Conservation (phyloP, 257 asterid genomes). For the Scutellaria baicalensis region DNA sequence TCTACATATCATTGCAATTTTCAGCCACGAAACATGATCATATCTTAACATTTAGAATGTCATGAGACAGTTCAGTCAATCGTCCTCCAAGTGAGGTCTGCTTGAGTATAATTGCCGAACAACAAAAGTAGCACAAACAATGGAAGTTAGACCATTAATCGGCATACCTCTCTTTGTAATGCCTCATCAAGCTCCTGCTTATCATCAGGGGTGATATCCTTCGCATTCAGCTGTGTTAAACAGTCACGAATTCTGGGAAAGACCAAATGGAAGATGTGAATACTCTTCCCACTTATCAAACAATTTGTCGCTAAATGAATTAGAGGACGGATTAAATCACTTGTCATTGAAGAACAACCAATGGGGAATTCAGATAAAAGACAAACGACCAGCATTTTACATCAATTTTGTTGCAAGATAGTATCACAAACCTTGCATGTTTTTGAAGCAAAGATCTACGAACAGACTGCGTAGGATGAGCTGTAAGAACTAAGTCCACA, state of each 20-base stretch:
- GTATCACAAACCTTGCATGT: constrained; percentile 64
- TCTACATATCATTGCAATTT: background rate
- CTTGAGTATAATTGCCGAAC: too few relatives aligned
- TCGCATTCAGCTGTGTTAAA: constrained; percentile 71
- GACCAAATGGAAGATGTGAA: background rate
- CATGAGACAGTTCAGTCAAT: background rate
- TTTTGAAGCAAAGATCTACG: constrained; percentile 95
- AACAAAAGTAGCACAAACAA: background rate
- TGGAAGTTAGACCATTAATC: background rate
- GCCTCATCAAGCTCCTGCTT: constrained; percentile 97
- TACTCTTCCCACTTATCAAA: background rate
- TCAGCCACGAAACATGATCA: background rate
- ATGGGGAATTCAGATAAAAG: background rate
- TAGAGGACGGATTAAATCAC: background rate
- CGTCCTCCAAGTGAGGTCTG: too few relatives aligned
- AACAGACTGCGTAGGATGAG: constrained; percentile 95
- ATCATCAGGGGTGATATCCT: constrained; percentile 89
- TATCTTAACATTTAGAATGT: background rate
- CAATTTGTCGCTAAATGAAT: too few relatives aligned
- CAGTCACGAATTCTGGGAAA: constrained; percentile 67
- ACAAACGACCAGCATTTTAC: background rate
- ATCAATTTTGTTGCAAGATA: background rate
- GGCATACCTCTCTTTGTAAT: constrained; percentile 77
- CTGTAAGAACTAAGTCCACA: constrained; percentile 75
- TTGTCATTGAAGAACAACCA: background rate